Evolutionary conservation across 805 yeast genomes (phyloP), one percentile per base, ranked within the genome.

Genomic region (Cyberlindnera euphorbiae): DNA sequence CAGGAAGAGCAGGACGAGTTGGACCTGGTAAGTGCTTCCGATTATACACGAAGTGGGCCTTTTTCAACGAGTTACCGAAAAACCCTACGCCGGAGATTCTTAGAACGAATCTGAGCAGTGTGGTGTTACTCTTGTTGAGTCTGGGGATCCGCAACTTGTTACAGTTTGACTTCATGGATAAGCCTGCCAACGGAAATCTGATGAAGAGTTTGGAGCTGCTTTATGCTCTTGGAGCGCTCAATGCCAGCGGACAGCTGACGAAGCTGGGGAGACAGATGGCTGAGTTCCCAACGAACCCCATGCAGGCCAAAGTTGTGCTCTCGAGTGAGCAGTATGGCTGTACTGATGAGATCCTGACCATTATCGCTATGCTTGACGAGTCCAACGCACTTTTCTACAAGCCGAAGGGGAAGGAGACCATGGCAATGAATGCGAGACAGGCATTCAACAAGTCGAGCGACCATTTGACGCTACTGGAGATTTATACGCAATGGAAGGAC

Each of bases 1-100:
- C 96, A 1, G 98, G 98, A 56, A 77, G 98, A 66, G 98, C 97
- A 6, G 98, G 98, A 28, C 80, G 98, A 66, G 88, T 95, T 7
- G 89, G 95, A 1, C 96, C 97, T 0, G 98, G 98, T 13, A 85
- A 86, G 55, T 93, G 97, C 60, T 93, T 82, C 53, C 59, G 99
- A 26, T 63, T 93, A 16, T 93, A 78, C 55, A 90, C 98, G 0
- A 85, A 86, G 55, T 71, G 82, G 73, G 79, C 93, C 0, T 93
- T 75, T 49, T 67, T 75, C 44, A 71, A 82, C 47, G 97, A 90
- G 48, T 64, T 93, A 55, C 81, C 82, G 9, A 66, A 74, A 3
- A 81, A 79, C 53, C 86, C 96, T 1, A 78, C 84, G 0, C 97
- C 99, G 0, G 98, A 93, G 50, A 90, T 93, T n/a, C 64, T 88